These are phyloP conservation scores for Somion occarium DNA, from an alignment of 1,284 basidiomycete species.

Conservation along the genomic window DNA sequence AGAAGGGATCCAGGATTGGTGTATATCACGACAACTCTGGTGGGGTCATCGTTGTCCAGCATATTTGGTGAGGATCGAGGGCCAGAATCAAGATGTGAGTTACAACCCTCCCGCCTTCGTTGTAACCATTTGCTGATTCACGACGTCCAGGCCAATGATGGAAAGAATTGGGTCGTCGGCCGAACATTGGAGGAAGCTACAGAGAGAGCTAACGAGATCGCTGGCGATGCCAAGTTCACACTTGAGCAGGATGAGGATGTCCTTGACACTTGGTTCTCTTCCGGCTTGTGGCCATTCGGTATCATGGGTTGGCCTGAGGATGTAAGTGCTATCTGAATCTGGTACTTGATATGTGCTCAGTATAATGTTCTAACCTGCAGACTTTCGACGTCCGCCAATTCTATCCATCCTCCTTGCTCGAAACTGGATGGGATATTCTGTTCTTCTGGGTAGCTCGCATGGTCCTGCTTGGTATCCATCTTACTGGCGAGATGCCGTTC, in stretches of 20 bases:
- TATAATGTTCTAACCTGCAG: conserved; percentile 13
- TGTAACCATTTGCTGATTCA: conserved; percentile 2
- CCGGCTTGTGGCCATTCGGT: conserved; percentile 96
- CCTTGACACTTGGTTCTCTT: conserved; percentile 99
- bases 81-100: conserved; percentile 69
- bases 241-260: conserved; percentile 97
- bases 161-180: conserved; percentile 90
- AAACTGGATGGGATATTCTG: conserved; percentile 99
- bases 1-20: conserved; percentile 98
- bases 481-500: conserved; percentile 93
- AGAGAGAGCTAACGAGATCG: conserved; percentile 71
- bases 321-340: conserved; percentile 40
- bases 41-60: conserved; percentile 98
- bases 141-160: conserved; percentile 52
- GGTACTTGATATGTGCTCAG: neutral
- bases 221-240: conserved; percentile 67
- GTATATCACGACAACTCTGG: conserved; percentile 98
- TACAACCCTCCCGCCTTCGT: neutral
- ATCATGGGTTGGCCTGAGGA: conserved; percentile 97
- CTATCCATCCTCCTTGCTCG: conserved; percentile 88
- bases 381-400: conserved; percentile 67
- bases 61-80: conserved; percentile 89
- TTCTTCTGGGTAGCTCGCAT: conserved; percentile 99
- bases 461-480: conserved; percentile 90
- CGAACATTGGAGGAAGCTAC: conserved; percentile 78